Conservation (phyloP, 495 filamentous ascomycete genomes). For the Podospora tetraspora region DNA sequence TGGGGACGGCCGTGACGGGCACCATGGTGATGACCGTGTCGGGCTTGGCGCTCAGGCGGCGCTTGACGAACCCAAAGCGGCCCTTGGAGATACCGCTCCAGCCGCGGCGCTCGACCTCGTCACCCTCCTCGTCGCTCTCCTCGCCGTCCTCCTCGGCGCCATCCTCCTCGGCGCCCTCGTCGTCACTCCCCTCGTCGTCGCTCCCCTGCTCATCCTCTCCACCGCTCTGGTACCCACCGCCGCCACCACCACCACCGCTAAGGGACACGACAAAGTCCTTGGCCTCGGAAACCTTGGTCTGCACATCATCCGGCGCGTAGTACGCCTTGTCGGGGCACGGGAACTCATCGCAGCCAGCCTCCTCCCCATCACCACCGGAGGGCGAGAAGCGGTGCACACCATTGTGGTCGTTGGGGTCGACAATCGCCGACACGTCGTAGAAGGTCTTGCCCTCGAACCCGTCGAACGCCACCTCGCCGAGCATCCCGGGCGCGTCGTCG, state of each 20-base stretch:
- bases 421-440: conserved; percentile 53
- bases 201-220: not conserved
- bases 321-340: conserved; percentile 44
- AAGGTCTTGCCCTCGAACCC: conserved; percentile 38
- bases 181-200: not conserved
- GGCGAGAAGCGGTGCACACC: conserved; percentile 47
- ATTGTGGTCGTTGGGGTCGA: conserved; percentile 41
- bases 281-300: conserved; percentile 39
- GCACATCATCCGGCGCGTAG: conserved; percentile 44
- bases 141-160: not conserved
- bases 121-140: not conserved
- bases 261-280: conserved; percentile 38
- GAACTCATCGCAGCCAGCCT: conserved; percentile 44
- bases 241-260: conserved; percentile 19
- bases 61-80: not conserved
- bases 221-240: not conserved
- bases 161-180: not conserved
- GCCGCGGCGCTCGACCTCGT: not conserved
- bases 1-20: not conserved
- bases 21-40: not conserved
- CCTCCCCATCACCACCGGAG: conserved; percentile 13
- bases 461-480: conserved; percentile 48
- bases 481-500: conserved; percentile 41
- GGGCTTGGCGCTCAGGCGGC: not conserved
- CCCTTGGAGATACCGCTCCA: not conserved